Evolutionary conservation across 352 stramenopile species (phyloP).

Genomic region (Pythium phragmiticola): DNA sequence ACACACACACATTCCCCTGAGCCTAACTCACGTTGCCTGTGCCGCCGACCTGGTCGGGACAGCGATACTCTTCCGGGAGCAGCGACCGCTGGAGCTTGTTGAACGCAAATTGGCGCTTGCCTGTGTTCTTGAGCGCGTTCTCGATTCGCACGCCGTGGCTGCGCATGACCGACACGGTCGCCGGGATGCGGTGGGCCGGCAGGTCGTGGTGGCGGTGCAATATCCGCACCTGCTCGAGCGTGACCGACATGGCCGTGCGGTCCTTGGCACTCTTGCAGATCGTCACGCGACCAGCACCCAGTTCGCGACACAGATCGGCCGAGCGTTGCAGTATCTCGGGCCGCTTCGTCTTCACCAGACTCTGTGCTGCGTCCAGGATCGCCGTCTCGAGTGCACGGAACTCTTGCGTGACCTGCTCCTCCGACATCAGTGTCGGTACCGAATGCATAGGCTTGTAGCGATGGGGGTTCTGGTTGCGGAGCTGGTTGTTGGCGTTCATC

Average conservation of each 20-base stretch:
- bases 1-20: background rate
- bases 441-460: constrained; percentile 58
- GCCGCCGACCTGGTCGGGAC: constrained; percentile 79
- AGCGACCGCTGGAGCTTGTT: constrained; percentile 88
- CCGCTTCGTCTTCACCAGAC: constrained; percentile 84
- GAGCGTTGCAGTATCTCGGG: constrained; percentile 83
- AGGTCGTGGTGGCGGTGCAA: constrained; percentile 83
- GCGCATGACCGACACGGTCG: constrained; percentile 85
- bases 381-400: constrained; percentile 58
- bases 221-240: constrained; percentile 92
- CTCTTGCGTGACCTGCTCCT: constrained; percentile 71
- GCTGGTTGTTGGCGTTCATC: constrained; percentile 19
- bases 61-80: constrained; percentile 84
- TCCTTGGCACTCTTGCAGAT: constrained; percentile 98
- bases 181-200: constrained; percentile 63
- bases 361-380: constrained; percentile 78
- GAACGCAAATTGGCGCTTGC: constrained; percentile 87
- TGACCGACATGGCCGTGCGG: constrained; percentile 97
- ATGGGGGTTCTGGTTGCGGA: constrained; percentile 13
- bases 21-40: constrained; percentile 80
- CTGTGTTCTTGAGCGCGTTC: constrained; percentile 89
- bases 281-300: constrained; percentile 91
- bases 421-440: constrained; percentile 52
- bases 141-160: constrained; percentile 87
- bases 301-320: constrained; percentile 73